Conservation (phyloP, 768 basidiomycete genomes). For the Suillus luteus region DNA sequence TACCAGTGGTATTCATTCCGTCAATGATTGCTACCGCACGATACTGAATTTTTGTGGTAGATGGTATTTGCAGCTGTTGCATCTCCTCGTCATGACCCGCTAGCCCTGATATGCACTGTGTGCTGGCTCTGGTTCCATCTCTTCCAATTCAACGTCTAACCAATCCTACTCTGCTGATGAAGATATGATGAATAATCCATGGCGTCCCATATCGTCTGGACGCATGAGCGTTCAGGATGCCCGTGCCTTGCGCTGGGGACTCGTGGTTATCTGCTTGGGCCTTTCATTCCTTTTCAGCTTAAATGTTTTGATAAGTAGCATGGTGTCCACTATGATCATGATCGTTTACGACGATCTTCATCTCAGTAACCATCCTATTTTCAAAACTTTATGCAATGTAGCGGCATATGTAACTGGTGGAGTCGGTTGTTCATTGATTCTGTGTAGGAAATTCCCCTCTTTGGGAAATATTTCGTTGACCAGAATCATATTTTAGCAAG, state of each 20-base stretch:
- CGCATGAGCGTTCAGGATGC: slow-evolving; percentile 25
- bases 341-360: not conserved
- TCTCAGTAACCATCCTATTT: not conserved
- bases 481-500: not conserved
- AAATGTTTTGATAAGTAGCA: not conserved
- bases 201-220: slow-evolving; percentile 40
- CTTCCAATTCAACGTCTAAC: slow-evolving; percentile 35
- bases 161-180: slow-evolving; percentile 30
- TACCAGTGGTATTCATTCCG: slow-evolving; percentile 34
- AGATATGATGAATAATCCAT: slow-evolving; percentile 37
- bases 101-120: slow-evolving; percentile 7
- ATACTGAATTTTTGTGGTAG: slow-evolving; percentile 6
- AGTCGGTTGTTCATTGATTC: not conserved
- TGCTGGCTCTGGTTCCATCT: slow-evolving; percentile 37
- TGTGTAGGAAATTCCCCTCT: not conserved
- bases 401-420: not conserved
- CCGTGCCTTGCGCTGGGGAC: not conserved
- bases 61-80: slow-evolving; percentile 16
- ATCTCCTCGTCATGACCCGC: slow-evolving; percentile 3
- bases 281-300: not conserved
- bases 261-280: not conserved
- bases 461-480: slow-evolving; percentile 12
- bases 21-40: not conserved
- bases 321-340: not conserved
- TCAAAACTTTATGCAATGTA: not conserved